phyloP scores from a whole-genome alignment of 2,329 filamentous ascomycete species.

The Helotiales sp. region DNA sequence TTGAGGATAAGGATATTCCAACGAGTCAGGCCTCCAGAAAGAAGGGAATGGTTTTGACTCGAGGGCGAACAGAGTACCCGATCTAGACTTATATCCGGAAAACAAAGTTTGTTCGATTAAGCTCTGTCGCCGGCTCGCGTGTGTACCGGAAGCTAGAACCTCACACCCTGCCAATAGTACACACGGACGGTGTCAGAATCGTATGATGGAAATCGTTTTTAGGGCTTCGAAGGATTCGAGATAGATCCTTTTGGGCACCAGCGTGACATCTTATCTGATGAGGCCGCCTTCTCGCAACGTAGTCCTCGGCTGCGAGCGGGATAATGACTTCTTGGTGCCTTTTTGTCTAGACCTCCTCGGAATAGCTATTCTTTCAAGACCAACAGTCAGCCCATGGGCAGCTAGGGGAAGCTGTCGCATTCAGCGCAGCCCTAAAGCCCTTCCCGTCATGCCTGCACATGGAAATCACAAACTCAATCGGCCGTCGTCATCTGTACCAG shows the following conservation, averaged over 20 bases:
- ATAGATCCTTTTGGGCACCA: neutral
- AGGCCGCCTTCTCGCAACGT: neutral
- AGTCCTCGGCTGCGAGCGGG: neutral
- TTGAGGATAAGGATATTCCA: neutral
- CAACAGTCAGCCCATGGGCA: neutral
- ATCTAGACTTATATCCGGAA: neutral
- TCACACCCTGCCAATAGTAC: neutral
- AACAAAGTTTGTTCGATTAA: neutral
- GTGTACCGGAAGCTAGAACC: neutral
- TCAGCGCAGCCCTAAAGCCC: neutral
- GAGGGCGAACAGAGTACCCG: neutral
- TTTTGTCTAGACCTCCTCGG: neutral
- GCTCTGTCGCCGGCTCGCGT: neutral
- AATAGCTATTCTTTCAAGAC: neutral
- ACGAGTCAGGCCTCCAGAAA: neutral
- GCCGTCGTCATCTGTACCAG: constrained; percentile 8
- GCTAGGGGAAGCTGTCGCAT: too few relatives aligned
- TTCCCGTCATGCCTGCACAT: neutral
- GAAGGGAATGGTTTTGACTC: neutral
- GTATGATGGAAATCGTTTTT: neutral
- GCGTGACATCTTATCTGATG: neutral
- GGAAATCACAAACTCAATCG: constrained; percentile 9
- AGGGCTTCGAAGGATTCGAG: neutral
- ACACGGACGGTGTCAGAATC: neutral
- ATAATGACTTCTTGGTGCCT: neutral